Evolutionary conservation across 2,329 filamentous ascomycete genomes (phyloP).

Genomic region (Aspergillus luchuensis): DNA sequence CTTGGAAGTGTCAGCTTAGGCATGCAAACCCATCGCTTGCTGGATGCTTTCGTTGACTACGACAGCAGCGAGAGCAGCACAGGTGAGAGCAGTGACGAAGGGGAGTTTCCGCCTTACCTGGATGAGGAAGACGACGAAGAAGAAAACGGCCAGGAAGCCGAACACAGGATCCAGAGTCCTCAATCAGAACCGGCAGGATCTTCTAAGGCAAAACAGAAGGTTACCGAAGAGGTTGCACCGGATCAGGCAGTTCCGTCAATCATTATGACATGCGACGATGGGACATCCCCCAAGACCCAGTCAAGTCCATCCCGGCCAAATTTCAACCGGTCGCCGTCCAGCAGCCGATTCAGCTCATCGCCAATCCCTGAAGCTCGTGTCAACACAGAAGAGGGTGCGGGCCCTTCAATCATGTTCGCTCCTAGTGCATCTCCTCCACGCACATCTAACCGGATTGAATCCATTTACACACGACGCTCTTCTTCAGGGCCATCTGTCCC

Average conservation of each 20-base stretch:
- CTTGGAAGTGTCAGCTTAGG: conserved; percentile 66
- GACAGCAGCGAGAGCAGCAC: conserved; percentile 48
- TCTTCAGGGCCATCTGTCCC: conserved; percentile 24
- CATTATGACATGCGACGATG: conserved; percentile 24
- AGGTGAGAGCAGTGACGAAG: conserved; percentile 48
- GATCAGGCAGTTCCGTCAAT: conserved; percentile 28
- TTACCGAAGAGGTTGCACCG: not conserved
- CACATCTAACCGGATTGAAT: conserved; percentile 31
- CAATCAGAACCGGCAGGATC: not conserved
- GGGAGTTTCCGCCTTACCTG: conserved; percentile 45
- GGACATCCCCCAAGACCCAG: conserved; percentile 26
- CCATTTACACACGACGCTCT: conserved; percentile 41
- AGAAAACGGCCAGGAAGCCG: conserved; percentile 16
- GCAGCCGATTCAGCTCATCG: conserved; percentile 65
- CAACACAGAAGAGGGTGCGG: conserved; percentile 64
- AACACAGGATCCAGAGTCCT: not conserved
- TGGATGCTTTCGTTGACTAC: conserved; percentile 60
- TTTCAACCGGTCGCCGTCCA: conserved; percentile 35
- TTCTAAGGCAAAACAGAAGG: conserved; percentile 2
- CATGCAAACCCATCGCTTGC: conserved; percentile 74
- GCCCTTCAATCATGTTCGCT: conserved; percentile 75
- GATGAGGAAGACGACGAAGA: conserved; percentile 40
- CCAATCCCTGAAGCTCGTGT: conserved; percentile 71
- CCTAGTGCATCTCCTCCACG: conserved; percentile 45
- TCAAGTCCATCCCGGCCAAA: conserved; percentile 26